phyloP scores from a whole-genome alignment of 352 stramenopile genomes.

The Phytophthora palmivora region DNA sequence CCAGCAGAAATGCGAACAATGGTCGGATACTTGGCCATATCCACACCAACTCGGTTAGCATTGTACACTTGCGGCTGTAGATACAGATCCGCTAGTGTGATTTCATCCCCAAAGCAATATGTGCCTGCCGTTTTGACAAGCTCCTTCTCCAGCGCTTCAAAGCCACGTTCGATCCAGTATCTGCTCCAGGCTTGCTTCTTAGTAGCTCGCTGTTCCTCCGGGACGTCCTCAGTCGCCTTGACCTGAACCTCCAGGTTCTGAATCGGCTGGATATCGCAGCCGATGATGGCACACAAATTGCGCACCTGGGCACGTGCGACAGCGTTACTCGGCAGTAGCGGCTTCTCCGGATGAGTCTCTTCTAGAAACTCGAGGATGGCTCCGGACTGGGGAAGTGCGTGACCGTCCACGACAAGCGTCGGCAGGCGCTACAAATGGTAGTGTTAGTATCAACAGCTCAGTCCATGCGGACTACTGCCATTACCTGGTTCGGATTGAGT shows the following conservation, averaged over 20 bases:
- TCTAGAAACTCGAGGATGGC: conserved; percentile 96
- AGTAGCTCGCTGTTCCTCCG: conserved; percentile 58
- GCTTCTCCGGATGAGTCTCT: conserved; percentile 71
- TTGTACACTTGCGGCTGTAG: conserved; percentile 95
- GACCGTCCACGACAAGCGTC: conserved; percentile 85
- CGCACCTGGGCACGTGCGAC: conserved; percentile 76
- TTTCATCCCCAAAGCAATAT: conserved; percentile 78
- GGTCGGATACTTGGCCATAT: conserved; percentile 90
- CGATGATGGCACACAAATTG: conserved; percentile 92
- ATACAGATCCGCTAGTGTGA: conserved; percentile 92
- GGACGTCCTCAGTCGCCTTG: conserved; percentile 51
- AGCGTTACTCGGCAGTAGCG: conserved; percentile 78
- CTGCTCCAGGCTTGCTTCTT: conserved; percentile 58
- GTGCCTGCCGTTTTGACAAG: conserved; percentile 55
- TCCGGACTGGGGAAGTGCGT: conserved; percentile 80
- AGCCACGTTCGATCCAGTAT: conserved; percentile 85
- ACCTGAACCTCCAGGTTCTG: conserved; percentile 88
- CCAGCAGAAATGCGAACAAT: conserved; percentile 80
- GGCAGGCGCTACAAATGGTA: conserved; percentile 60
- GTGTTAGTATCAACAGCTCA: background rate
- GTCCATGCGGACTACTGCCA: background rate
- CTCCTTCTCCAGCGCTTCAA: conserved; percentile 83
- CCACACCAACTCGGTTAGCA: conserved; percentile 86
- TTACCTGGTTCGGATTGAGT: conserved; percentile 72
- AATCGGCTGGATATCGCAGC: conserved; percentile 91